Conservation (phyloP, 192 early-diverging fungal species). For the Coemansia guatemalensis region DNA sequence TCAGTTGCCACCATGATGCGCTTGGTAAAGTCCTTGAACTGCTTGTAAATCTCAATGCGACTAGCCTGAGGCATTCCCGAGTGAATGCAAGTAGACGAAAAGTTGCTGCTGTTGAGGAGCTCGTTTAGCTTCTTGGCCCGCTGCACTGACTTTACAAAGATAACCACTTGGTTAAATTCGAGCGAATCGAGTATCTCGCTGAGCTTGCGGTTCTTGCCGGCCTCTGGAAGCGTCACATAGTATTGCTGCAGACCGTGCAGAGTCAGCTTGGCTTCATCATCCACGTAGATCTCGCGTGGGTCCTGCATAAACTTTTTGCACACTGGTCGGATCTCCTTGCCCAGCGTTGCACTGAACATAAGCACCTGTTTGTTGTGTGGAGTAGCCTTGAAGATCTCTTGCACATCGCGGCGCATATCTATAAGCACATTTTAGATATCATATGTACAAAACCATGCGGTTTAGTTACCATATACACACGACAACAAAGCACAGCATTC, state of each 20-base stretch:
- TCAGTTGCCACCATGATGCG: slow-evolving; percentile 98
- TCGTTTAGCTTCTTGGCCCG: slow-evolving; percentile 88
- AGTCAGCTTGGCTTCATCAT: slow-evolving; percentile 97
- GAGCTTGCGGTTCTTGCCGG: slow-evolving; percentile 90
- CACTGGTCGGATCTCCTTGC: slow-evolving; percentile 87
- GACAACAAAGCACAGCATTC: background rate
- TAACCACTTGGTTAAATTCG: slow-evolving; percentile 98
- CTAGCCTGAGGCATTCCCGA: slow-evolving; percentile 87
- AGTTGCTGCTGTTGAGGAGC: slow-evolving; percentile 84
- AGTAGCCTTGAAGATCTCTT: slow-evolving; percentile 92
- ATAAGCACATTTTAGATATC: background rate
- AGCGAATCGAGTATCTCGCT: slow-evolving; percentile 89
- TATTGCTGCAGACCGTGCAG: slow-evolving; percentile 96
- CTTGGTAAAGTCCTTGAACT: slow-evolving; percentile 92
- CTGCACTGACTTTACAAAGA: slow-evolving; percentile 90
- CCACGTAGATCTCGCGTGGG: slow-evolving; percentile 96
- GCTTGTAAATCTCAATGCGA: slow-evolving; percentile 88
- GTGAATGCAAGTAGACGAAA: slow-evolving; percentile 95
- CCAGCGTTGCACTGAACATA: slow-evolving; percentile 97
- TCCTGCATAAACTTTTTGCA: slow-evolving; percentile 99
- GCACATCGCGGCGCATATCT: slow-evolving; percentile 98
- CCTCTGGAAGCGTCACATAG: slow-evolving; percentile 83
- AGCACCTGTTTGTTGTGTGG: slow-evolving; percentile 98
- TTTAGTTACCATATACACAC: background rate
- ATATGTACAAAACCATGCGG: too few relatives aligned